phyloP scores from a whole-genome alignment of 2,329 filamentous ascomycete genomes.

The Curvularia hawaiiensis region DNA sequence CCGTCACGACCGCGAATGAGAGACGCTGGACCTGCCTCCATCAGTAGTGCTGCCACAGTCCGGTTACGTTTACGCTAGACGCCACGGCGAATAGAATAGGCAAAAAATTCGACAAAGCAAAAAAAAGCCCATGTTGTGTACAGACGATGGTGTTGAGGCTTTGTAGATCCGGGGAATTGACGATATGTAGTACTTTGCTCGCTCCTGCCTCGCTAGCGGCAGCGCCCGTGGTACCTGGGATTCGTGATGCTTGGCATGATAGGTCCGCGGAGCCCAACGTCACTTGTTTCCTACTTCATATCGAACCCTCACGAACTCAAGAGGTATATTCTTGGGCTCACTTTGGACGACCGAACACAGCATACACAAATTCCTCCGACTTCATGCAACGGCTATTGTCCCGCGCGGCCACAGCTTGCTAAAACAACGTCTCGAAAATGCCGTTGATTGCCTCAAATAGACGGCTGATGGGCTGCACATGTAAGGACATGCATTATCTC shows the following conservation, averaged over 20 bases:
- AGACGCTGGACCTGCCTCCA: constrained; percentile 22
- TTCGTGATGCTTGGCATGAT: constrained; percentile 15
- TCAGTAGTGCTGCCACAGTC: constrained; percentile 14
- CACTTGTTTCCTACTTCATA: constrained; percentile 5
- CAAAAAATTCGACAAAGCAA: background rate
- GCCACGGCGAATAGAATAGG: constrained; percentile 13
- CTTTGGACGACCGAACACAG: too few relatives aligned
- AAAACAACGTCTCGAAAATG: background rate
- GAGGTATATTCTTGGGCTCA: background rate
- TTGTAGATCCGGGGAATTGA: constrained; percentile 13
- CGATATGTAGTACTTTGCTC: constrained; percentile 11
- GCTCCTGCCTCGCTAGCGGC: constrained; percentile 14
- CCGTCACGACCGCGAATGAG: constrained; percentile 29
- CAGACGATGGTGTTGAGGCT: constrained; percentile 12
- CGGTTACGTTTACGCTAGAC: constrained; percentile 23
- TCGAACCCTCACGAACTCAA: background rate
- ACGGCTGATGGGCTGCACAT: background rate
- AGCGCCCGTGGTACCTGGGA: constrained; percentile 11
- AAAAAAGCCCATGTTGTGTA: constrained; percentile 1
- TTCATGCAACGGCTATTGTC: background rate
- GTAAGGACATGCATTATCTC: background rate
- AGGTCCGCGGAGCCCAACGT: constrained; percentile 15
- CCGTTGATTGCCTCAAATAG: background rate
- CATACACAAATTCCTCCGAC: background rate
- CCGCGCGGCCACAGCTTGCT: background rate